phyloP scores from a whole-genome alignment of 1,284 basidiomycete species.

The Naganishia albida region DNA sequence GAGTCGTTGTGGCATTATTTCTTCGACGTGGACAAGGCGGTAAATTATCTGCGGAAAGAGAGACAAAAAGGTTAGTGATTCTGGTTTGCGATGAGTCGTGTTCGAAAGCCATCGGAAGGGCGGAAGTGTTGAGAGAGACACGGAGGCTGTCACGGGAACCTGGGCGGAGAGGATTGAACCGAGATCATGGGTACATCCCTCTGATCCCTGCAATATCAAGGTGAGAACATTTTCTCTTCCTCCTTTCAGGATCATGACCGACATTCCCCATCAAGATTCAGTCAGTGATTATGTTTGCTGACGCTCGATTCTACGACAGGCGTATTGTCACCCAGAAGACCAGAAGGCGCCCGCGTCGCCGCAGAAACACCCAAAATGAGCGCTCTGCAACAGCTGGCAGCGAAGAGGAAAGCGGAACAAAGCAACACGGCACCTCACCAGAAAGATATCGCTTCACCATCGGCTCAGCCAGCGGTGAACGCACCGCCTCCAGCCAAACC shows the following conservation, averaged over 20 bases:
- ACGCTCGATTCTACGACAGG: constrained; percentile 9
- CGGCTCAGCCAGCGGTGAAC: constrained; percentile 11
- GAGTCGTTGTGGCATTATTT: constrained; percentile 85
- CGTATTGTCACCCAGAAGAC: constrained; percentile 23
- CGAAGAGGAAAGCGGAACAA: constrained; percentile 45
- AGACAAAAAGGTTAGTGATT: constrained; percentile 71
- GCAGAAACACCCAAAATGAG: constrained; percentile 57
- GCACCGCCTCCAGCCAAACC: constrained; percentile 53
- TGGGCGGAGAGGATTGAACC: background rate
- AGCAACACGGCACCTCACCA: constrained; percentile 33
- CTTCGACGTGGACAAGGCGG: constrained; percentile 78
- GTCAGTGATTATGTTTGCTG: background rate
- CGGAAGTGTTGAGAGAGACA: background rate
- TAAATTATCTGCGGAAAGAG: constrained; percentile 66
- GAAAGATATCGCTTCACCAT: constrained; percentile 21
- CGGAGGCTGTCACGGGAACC: too few relatives aligned
- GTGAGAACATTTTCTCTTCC: constrained; percentile 15
- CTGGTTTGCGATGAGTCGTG: background rate
- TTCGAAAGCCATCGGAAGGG: background rate
- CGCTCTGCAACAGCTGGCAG: constrained; percentile 69
- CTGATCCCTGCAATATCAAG: constrained; percentile 1
- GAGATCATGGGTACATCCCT: background rate
- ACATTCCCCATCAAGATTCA: background rate
- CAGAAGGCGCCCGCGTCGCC: constrained; percentile 16
- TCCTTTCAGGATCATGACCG: background rate